Conservation (phyloP, 768 basidiomycete genomes). For the Tulasnella calospora region DNA sequence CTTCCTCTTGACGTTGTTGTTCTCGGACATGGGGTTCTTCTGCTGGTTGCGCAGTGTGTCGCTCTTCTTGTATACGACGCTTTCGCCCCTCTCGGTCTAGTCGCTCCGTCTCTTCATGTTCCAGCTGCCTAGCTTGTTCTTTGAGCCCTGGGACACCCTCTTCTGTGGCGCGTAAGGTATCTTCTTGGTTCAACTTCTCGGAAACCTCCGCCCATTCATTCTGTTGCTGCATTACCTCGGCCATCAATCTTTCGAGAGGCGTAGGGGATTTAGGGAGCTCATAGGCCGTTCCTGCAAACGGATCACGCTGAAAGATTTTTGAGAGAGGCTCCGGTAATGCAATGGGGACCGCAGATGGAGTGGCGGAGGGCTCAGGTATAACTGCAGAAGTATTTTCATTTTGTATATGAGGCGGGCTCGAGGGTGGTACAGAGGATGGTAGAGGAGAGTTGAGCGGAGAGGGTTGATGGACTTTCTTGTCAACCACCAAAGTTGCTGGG, state of each 20-base stretch:
- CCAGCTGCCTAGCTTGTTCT: not conserved
- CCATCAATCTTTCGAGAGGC: not conserved
- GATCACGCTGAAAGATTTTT: conserved; percentile 2
- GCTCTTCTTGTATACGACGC: not conserved
- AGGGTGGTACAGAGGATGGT: not conserved
- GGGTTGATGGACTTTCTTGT: not conserved
- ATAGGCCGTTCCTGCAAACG: not conserved
- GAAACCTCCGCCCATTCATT: conserved; percentile 6
- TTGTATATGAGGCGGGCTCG: not conserved
- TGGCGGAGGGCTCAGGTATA: not conserved
- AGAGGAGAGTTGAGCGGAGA: not conserved
- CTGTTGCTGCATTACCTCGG: not conserved
- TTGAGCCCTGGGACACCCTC: not conserved
- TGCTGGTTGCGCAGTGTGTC: not conserved
- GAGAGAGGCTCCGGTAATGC: not conserved
- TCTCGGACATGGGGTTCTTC: not conserved
- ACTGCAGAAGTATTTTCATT: not conserved
- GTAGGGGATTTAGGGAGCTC: not conserved
- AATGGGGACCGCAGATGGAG: not conserved
- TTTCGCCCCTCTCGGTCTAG: not conserved
- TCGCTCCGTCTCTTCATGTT: not conserved
- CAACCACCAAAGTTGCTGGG: not conserved
- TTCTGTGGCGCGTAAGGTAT: not conserved
- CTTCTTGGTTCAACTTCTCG: not conserved
- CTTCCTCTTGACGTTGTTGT: not conserved